Conservation (phyloP, 257 asterid genomes). For the Scutellaria barbata region DNA sequence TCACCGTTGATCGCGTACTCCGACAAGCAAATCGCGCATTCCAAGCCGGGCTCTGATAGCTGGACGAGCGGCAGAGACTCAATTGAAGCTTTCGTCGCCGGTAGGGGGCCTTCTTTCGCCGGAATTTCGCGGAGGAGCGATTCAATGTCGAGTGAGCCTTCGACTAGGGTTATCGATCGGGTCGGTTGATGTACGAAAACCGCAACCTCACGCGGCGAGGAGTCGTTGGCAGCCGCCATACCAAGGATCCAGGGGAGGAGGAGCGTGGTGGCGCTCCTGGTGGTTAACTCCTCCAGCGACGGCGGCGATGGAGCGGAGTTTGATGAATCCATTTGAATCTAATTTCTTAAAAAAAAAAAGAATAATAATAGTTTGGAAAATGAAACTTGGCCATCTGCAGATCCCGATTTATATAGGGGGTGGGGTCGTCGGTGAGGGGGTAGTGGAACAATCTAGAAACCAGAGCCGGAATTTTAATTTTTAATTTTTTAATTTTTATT, state of each 20-base stretch:
- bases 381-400: background rate
- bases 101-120: conserved; percentile 42
- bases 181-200: conserved; percentile 50
- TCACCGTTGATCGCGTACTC: conserved; percentile 46
- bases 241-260: conserved; percentile 59
- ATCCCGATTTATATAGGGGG: background rate
- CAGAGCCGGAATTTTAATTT: background rate
- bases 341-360: background rate
- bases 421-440: background rate
- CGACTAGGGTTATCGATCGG: conserved; percentile 49
- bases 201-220: conserved; percentile 44
- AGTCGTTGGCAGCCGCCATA: conserved; percentile 34
- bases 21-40: conserved; percentile 63
- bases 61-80: conserved; percentile 50
- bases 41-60: conserved; percentile 44
- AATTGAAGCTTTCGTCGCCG: conserved; percentile 65
- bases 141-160: conserved; percentile 47
- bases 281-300: conserved; percentile 52
- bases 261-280: conserved; percentile 44
- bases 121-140: conserved; percentile 36
- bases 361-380: too few relatives aligned
- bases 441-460: conserved; percentile 35
- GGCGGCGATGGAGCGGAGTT: conserved; percentile 47
- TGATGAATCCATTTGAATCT: conserved; percentile 38
- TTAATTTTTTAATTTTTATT: too few relatives aligned